Conservation (phyloP, 345 rosid genomes). For the Crucihimalaya himalaica region DNA sequence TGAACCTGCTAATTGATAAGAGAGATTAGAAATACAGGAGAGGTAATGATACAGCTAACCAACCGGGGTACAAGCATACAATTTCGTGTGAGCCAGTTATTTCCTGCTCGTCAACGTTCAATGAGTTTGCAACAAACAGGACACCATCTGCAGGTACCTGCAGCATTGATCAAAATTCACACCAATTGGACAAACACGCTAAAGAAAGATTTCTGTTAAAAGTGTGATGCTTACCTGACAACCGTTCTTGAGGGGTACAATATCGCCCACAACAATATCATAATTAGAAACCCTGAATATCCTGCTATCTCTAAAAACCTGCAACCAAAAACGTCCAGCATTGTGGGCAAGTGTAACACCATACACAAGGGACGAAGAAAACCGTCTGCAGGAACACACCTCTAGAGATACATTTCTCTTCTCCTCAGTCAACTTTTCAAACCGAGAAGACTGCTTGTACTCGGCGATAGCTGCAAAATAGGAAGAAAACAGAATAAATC, state of each 20-base stretch:
- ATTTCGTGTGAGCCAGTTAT: constrained; percentile 78
- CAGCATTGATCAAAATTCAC: background rate
- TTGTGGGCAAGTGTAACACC: background rate
- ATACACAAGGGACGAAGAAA: background rate
- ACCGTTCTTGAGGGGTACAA: constrained; percentile 80
- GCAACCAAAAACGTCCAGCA: constrained; percentile 21
- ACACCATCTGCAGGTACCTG: constrained; percentile 96
- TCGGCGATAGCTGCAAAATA: constrained; percentile 63
- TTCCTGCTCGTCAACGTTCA: constrained; percentile 76
- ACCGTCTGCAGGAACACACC: constrained; percentile 45
- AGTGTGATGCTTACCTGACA: constrained; percentile 57
- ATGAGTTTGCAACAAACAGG: constrained; percentile 69
- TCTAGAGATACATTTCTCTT: constrained; percentile 71
- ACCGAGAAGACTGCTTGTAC: constrained; percentile 76
- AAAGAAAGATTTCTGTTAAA: background rate
- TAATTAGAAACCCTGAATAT: constrained; percentile 53
- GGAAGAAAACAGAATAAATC: background rate
- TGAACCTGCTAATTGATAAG: constrained; percentile 52
- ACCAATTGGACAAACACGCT: background rate
- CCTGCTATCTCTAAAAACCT: constrained; percentile 81
- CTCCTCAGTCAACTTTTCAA: constrained; percentile 72
- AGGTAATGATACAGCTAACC: background rate
- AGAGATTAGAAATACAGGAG: constrained; percentile 34
- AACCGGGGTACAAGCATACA: constrained; percentile 25
- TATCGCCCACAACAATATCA: constrained; percentile 89